Conservation (phyloP, 2,329 filamentous ascomycete species). For the Penicillium thymicola region DNA sequence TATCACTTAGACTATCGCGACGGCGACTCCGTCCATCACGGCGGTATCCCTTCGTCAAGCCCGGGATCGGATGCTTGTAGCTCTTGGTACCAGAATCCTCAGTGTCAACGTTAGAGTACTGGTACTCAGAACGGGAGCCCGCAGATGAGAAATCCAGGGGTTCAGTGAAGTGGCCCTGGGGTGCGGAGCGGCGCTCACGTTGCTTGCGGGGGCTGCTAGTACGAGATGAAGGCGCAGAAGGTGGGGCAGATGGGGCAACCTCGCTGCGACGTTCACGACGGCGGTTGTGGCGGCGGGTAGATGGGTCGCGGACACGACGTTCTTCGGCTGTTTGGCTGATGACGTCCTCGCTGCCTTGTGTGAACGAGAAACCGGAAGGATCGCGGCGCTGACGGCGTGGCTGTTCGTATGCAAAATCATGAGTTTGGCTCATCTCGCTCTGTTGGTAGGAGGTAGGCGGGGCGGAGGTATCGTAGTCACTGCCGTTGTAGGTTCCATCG, state of each 20-base stretch:
- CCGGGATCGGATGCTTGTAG: constrained; percentile 58
- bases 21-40: constrained; percentile 41
- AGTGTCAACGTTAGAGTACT: constrained; percentile 41
- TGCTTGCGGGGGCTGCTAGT: constrained; percentile 39
- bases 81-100: constrained; percentile 51
- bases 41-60: constrained; percentile 47
- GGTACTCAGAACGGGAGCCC: constrained; percentile 38
- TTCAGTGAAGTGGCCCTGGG: constrained; percentile 41
- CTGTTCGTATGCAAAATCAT: constrained; percentile 39
- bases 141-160: constrained; percentile 44
- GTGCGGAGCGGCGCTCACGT: constrained; percentile 31
- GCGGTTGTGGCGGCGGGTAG: constrained; percentile 30
- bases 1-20: constrained; percentile 55
- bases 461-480: constrained; percentile 63
- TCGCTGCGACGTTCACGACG: constrained; percentile 30
- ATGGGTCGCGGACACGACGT: constrained; percentile 30
- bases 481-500: constrained; percentile 81
- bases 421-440: constrained; percentile 48
- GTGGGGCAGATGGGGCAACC: constrained; percentile 13
- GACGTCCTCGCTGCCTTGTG: constrained; percentile 46
- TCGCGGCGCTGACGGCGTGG: constrained; percentile 26
- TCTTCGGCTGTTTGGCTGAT: constrained; percentile 40
- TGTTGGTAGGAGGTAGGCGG: constrained; percentile 53
- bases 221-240: constrained; percentile 28
- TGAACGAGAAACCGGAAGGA: constrained; percentile 49